phyloP scores from a whole-genome alignment of 2,329 filamentous ascomycete genomes.

The Plenodomus biglobosus region DNA sequence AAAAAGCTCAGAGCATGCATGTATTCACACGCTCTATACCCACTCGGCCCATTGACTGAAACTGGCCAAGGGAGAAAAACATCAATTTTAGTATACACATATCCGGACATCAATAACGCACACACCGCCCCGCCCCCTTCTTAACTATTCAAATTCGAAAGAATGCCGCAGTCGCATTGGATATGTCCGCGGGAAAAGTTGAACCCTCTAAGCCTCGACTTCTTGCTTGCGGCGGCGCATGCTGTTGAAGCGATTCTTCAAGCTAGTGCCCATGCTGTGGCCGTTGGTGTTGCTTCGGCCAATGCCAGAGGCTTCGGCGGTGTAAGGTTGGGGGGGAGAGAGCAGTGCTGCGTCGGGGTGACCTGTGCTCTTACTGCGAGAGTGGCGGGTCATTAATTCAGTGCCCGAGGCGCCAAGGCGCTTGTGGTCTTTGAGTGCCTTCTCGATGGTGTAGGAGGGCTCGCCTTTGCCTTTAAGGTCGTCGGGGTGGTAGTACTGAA shows the following conservation, averaged over 20 bases:
- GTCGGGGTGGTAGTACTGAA: constrained; percentile 65
- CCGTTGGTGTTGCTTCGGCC: constrained; percentile 43
- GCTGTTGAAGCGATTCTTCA: constrained; percentile 54
- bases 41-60: too few relatives aligned
- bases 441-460: constrained; percentile 71
- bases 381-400: constrained; percentile 48
- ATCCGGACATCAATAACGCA: too few relatives aligned
- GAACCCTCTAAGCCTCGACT: constrained; percentile 20
- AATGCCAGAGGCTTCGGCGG: constrained; percentile 30
- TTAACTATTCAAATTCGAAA: neutral
- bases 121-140: neutral
- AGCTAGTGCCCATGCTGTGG: constrained; percentile 39
- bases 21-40: too few relatives aligned
- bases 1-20: too few relatives aligned
- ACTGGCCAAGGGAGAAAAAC: too few relatives aligned
- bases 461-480: constrained; percentile 85
- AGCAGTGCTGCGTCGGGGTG: constrained; percentile 27
- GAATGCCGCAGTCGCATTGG: neutral
- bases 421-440: constrained; percentile 64
- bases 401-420: constrained; percentile 45
- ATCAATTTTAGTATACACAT: neutral
- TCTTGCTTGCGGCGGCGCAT: constrained; percentile 44
- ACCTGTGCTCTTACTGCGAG: constrained; percentile 42
- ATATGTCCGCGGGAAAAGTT: constrained; percentile 4
- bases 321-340: constrained; percentile 31